Conservation (phyloP, 305 asterid genomes). For the Fraxinus nigra region DNA sequence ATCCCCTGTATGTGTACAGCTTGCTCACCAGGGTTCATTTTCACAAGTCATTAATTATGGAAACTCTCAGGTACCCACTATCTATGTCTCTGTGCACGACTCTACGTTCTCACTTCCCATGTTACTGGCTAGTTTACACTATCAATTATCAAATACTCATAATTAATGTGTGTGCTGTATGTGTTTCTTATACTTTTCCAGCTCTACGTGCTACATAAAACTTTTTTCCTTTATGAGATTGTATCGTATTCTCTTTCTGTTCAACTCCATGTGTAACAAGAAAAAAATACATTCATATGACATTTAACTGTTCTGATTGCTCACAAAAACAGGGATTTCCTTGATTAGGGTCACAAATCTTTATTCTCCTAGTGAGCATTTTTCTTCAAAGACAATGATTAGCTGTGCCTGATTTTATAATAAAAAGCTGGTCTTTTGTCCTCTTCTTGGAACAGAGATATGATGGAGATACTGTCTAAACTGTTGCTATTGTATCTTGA, state of each 20-base stretch:
- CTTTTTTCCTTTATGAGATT: neutral
- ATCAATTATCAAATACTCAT: neutral
- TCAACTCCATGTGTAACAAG: neutral
- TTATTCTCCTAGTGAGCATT: neutral
- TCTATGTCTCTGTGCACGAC: constrained; percentile 16
- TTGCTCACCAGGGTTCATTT: constrained; percentile 68
- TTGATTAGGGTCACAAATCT: neutral
- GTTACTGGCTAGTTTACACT: neutral
- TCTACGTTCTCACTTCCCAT: neutral
- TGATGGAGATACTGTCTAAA: neutral
- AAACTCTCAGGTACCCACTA: constrained; percentile 52
- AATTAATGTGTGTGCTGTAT: neutral
- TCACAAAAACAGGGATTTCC: neutral
- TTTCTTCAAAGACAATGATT: neutral
- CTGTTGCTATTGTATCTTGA: neutral
- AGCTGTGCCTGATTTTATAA: neutral
- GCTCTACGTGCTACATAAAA: neutral
- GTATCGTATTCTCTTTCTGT: neutral
- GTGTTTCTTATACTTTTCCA: neutral
- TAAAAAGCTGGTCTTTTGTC: neutral
- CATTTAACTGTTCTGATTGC: neutral
- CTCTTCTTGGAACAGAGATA: neutral
- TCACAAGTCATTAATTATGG: constrained; percentile 72
- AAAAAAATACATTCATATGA: neutral
- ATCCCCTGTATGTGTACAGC: constrained; percentile 36